A percentile compares a stretch with the other conserved stretches of the same genome.
Conservation (phyloP, 2,329 filamentous ascomycete species). For the Lecanicillium sp. region DNA sequence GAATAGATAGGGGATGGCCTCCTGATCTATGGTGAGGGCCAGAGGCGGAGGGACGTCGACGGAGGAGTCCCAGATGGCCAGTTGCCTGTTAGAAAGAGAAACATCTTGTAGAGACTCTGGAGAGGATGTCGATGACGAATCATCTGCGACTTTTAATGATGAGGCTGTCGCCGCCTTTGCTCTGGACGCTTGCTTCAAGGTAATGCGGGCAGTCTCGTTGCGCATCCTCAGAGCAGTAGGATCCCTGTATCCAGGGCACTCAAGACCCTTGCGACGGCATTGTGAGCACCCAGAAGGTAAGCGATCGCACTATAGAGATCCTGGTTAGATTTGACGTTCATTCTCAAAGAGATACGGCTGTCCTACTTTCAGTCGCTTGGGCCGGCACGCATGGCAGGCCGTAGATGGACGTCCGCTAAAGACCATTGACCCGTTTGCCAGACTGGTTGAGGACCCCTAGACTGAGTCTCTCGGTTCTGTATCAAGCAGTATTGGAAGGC, state of each 20-base stretch:
- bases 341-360: neutral
- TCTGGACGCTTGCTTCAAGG: conserved; percentile 2
- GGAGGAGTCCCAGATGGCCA: neutral
- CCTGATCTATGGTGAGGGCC: neutral
- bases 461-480: no score
- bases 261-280: conserved; percentile 22
- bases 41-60: neutral
- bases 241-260: conserved; percentile 23
- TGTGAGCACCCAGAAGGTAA: conserved; percentile 21
- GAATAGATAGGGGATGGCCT: conserved; percentile 21
- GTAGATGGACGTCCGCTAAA: conserved; percentile 25
- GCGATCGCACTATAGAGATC: conserved; percentile 21
- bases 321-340: neutral
- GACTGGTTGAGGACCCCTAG: no score
- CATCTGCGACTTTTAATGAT: conserved; percentile 15
- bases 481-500: no score
- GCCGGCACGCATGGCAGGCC: conserved; percentile 23
- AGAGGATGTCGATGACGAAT: neutral
- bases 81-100: neutral
- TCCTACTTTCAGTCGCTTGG: conserved; percentile 22
- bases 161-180: neutral
- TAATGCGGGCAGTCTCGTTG: conserved; percentile 22
- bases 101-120: neutral
- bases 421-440: no score
- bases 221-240: conserved; percentile 20